Evolutionary conservation across 495 filamentous ascomycete species (phyloP).

Genomic region (Tuber brumale): DNA sequence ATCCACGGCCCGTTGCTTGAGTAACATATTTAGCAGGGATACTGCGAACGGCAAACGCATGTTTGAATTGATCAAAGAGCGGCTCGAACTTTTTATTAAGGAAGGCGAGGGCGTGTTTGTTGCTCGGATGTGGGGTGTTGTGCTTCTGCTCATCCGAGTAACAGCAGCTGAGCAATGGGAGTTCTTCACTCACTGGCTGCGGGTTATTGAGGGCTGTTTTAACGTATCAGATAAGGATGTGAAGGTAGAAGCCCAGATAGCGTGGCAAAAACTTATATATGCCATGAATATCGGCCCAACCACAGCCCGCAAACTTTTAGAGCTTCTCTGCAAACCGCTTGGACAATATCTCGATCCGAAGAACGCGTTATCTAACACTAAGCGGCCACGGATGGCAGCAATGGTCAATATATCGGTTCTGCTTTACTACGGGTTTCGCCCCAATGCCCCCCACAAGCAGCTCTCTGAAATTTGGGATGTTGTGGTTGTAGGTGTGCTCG

Average conservation of each 20-base stretch:
- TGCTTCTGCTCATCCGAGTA: slow-evolving; percentile 63
- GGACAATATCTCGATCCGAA: slow-evolving; percentile 62
- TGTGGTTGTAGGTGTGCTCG: slow-evolving; percentile 56
- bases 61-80: slow-evolving; percentile 57
- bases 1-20: slow-evolving; percentile 56
- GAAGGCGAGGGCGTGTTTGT: slow-evolving; percentile 61
- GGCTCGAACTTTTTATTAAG: slow-evolving; percentile 63
- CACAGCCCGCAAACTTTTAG: slow-evolving; percentile 54
- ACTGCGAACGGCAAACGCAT: slow-evolving; percentile 55
- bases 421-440: slow-evolving; percentile 78
- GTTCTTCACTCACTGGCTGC: slow-evolving; percentile 63
- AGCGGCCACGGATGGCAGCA: slow-evolving; percentile 53
- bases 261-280: slow-evolving; percentile 79
- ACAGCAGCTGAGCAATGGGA: slow-evolving; percentile 64
- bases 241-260: slow-evolving; percentile 67
- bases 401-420: slow-evolving; percentile 67
- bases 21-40: slow-evolving; percentile 57
- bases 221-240: slow-evolving; percentile 67
- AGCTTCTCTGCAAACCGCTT: slow-evolving; percentile 64
- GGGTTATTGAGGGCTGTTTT: slow-evolving; percentile 73
- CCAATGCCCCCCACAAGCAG: slow-evolving; percentile 54
- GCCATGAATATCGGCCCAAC: slow-evolving; percentile 56
- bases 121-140: slow-evolving; percentile 82
- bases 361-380: slow-evolving; percentile 51
- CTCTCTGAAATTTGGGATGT: slow-evolving; percentile 74